Evolutionary conservation across 129 eudicot genomes (phyloP), one percentile per base, ranked within the genome.

Genomic region (Tanacetum coccineum): DNA sequence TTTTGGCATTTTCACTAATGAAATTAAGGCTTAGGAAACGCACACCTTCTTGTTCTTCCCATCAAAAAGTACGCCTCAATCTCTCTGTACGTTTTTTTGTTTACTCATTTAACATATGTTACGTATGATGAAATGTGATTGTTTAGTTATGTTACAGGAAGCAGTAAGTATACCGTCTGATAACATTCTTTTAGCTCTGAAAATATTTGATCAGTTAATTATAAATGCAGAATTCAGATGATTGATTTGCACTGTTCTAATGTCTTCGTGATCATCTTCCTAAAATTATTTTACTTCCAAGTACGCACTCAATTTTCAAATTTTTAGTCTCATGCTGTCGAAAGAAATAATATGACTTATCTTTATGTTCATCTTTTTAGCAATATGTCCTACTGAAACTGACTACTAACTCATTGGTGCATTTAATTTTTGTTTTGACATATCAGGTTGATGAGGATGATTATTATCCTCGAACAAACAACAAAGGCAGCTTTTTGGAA

Each of bases 371-470:
- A 44, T 40, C 54, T 21, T 21, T 39, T 9, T 26, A 59, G 57
- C 53, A 66, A 60, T 70, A 39, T 26, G 15, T 61, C 32, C 49
- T 15, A 8, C 52, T 66, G 36, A 28, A 54, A 19, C 3, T 6
- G 66, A 47, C 51, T 65, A 47, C 51, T 65, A 36, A 58, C 65
- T 12, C 21, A 26, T 57, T 56, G 30, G 65, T 61, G 71, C 61
- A 59, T 50, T 44, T 54, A 15, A 21, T 20, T 19, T 60, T 58
- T 45, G 48, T 44, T 52, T 61, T 59, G 8, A 17, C 28, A 30
- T 13, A 73, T 22, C 85, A 93, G 96, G 96, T 84, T 84, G 92
- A 86, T 82, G 92, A 88, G 74, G 87, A 86, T 67, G 95, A 82
- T 49, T 76, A 82, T 49, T 76, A 70, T 49, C 72, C 70, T 59